These are phyloP conservation scores for Triadica sebifera DNA, from an alignment of 345 rosid genomes.

Conservation along the genomic window DNA sequence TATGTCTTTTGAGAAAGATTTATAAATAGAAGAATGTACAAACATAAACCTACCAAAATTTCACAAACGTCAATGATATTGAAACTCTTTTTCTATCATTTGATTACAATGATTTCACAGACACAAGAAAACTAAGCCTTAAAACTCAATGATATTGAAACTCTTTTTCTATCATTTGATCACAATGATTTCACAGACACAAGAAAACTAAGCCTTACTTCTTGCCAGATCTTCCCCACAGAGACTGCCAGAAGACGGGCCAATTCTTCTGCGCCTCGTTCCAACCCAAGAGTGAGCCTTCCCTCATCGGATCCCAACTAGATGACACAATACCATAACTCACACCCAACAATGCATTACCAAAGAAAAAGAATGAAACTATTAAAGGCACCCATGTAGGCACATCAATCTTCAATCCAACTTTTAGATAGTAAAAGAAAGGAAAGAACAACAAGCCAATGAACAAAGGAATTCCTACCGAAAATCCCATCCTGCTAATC, in stretches of 20 bases:
- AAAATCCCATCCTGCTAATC: conserved; percentile 75
- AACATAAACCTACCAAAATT: neutral
- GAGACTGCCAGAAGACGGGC: conserved; percentile 95
- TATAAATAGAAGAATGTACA: neutral
- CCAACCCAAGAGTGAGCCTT: conserved; percentile 92
- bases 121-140: conserved; percentile 6
- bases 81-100: too few relatives aligned
- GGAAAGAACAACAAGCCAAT: conserved; percentile 80
- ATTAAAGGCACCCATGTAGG: conserved; percentile 87
- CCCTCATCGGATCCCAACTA: conserved; percentile 95
- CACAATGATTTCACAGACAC: neutral
- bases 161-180: too few relatives aligned
- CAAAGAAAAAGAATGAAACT: conserved; percentile 80
- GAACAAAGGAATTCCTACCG: conserved; percentile 75
- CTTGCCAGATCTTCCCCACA: conserved; percentile 61
- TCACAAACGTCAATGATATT: neutral
- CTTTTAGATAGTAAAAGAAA: conserved; percentile 83
- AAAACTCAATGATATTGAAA: conserved; percentile 1
- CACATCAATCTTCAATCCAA: conserved; percentile 69
- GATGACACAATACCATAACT: conserved; percentile 92
- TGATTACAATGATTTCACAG: neutral
- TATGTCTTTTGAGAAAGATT: neutral
- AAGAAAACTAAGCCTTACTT: conserved; percentile 31
- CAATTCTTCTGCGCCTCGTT: conserved; percentile 89
- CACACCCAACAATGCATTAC: conserved; percentile 75